phyloP scores from a whole-genome alignment of 1,139 yeast genomes.

The Hansenula anomala region DNA sequence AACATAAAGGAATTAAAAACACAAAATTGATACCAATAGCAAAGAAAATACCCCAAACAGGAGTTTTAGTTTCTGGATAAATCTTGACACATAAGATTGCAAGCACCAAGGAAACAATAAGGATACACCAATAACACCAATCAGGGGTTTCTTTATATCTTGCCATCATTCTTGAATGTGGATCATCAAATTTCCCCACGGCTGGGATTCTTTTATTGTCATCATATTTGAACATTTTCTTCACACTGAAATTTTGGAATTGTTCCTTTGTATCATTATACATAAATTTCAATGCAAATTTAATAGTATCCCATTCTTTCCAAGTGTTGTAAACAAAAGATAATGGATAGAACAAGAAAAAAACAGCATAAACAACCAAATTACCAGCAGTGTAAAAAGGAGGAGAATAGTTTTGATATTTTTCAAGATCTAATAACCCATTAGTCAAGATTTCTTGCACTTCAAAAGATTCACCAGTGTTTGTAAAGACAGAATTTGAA shows the following conservation, averaged over 20 bases:
- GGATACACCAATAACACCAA: constrained; percentile 47
- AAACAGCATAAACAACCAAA: constrained; percentile 50
- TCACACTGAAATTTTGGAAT: constrained; percentile 22
- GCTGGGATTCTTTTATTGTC: constrained; percentile 7
- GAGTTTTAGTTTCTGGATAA: constrained; percentile 38
- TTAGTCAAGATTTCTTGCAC: constrained; percentile 17
- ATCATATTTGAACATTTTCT: neutral
- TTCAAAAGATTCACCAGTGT: constrained; percentile 41
- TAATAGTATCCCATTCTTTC: constrained; percentile 24
- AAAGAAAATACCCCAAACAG: constrained; percentile 52
- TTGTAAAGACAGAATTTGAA: constrained; percentile 32
- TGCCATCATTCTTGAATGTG: constrained; percentile 53
- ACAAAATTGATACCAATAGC: constrained; percentile 49
- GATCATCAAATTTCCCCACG: constrained; percentile 37
- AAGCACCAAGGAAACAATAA: constrained; percentile 43
- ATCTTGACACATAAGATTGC: constrained; percentile 43
- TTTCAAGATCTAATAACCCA: constrained; percentile 33
- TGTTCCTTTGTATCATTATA: constrained; percentile 21
- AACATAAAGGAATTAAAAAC: constrained; percentile 47
- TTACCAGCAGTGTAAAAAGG: constrained; percentile 59
- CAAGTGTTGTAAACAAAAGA: constrained; percentile 40
- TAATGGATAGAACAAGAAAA: constrained; percentile 55
- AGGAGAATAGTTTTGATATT: constrained; percentile 44
- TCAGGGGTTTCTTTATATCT: constrained; percentile 59
- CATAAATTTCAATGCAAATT: constrained; percentile 18